Evolutionary conservation across 2,329 filamentous ascomycete species (phyloP).

Genomic region (Aaosphaeria arxii): DNA sequence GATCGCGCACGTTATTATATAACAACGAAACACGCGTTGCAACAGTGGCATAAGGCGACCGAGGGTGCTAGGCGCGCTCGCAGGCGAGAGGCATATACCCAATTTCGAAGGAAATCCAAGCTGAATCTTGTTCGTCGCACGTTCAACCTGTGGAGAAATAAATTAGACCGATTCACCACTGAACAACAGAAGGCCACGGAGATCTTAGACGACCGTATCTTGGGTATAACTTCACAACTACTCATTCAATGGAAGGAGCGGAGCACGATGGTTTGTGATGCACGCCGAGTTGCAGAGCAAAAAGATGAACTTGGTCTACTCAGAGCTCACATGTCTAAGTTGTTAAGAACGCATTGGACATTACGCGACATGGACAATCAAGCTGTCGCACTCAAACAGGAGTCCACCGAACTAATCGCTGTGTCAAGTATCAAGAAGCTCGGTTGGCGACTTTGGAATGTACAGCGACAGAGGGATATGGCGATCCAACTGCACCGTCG

Average conservation of each 20-base stretch:
- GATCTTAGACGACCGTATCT: conserved; percentile 16
- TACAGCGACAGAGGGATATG: conserved; percentile 49
- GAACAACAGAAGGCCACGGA: conserved; percentile 31
- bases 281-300: too few relatives aligned
- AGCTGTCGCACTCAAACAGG: conserved; percentile 46
- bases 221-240: too few relatives aligned
- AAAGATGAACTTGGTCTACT: too few relatives aligned
- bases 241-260: too few relatives aligned
- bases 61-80: conserved; percentile 50
- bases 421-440: conserved; percentile 52
- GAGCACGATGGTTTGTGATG: too few relatives aligned
- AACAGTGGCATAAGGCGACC: conserved; percentile 51
- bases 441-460: conserved; percentile 57
- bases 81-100: conserved; percentile 55
- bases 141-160: conserved; percentile 39
- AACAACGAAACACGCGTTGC: conserved; percentile 48
- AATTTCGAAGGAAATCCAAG: conserved; percentile 53
- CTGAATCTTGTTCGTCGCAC: conserved; percentile 47
- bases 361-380: conserved; percentile 33
- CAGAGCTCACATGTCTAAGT: conserved; percentile 17
- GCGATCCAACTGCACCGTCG: conserved; percentile 52
- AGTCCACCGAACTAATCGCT: conserved; percentile 47
- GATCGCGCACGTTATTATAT: conserved; percentile 57
- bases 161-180: conserved; percentile 10
- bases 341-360: conserved; percentile 21